Evolutionary conservation across 192 early-diverging fungal species (phyloP), one percentile per base, ranked within the genome.

Genomic region (Phlyctochytrium planicorne): DNA sequence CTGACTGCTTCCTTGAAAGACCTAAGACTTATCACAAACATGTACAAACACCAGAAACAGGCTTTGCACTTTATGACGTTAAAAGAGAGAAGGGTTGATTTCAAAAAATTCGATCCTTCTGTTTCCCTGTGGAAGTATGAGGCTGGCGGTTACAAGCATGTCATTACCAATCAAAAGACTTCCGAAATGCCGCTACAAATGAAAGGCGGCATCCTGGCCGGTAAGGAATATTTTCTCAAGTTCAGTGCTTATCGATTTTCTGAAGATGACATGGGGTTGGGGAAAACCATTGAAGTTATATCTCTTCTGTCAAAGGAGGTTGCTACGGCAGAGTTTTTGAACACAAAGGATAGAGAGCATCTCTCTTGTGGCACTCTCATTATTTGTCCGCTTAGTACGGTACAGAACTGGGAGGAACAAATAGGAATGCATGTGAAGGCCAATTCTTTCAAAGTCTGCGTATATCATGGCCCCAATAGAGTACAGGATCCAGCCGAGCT

Each of bases 31-130:
- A 36, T 64, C 20, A 81, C 93, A 0, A 67, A 60, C n/a, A 70
- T 94, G 79, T 88, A 89, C 56, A 75, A 85, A 61, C 90, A 94
- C 73, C 93, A 94, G 63, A 88, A 87, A 62, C 93, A 94, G 71
- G 93, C 90, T 1, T 82, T 94, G 3, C 82, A 84, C 67, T 94
- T 91, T 68, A 87, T 94, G 82, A 60, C 85, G 34, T 78, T 90
- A 62, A 83, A 91, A 23, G 93, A 94, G 71, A 86, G 84, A 30
- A 74, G 76, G 29, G 83, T 86, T 14, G 83, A 89, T 56, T 87
- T 84, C 32, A 69, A 77, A 0, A 74, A 70, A 30, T 77, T 76
- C 29, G 72, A 86, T 52, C 75, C 72, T 30, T 83, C 62, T 34
- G 62, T 63, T 20, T 77, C 80, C 37, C 17, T 80, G 64, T 63